Conservation (phyloP, 257 asterid genomes). For the Solanum medicagineum region DNA sequence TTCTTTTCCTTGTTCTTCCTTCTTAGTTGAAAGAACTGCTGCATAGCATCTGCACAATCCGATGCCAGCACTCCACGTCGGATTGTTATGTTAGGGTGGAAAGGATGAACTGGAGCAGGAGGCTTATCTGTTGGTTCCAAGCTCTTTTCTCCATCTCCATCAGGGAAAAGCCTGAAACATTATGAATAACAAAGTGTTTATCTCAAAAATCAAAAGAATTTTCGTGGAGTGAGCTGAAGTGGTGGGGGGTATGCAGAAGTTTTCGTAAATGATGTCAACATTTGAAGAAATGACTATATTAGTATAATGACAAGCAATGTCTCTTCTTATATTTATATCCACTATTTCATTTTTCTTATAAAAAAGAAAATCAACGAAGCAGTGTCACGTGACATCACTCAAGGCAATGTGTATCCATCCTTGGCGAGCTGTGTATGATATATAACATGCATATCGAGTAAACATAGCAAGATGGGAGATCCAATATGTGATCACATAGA, state of each 20-base stretch:
- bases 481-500: background rate
- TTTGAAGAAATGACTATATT: background rate
- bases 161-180: conserved; percentile 70
- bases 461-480: background rate
- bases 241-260: background rate
- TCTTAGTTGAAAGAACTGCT: conserved; percentile 72
- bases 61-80: conserved; percentile 64
- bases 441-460: background rate
- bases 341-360: background rate
- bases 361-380: background rate
- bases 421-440: background rate
- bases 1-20: conserved; percentile 58
- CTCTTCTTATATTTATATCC: background rate
- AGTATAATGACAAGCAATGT: background rate
- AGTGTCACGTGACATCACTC: background rate
- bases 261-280: background rate
- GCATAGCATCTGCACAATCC: conserved; percentile 92
- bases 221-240: background rate
- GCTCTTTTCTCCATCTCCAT: conserved; percentile 42
- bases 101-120: conserved; percentile 82
- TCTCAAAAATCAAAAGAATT: background rate
- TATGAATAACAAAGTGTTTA: background rate
- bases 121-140: conserved; percentile 48
- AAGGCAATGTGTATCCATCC: background rate
- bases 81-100: conserved; percentile 72